Conservation (phyloP, 441 rosid genomes). For the Adansonia madagascariensis region DNA sequence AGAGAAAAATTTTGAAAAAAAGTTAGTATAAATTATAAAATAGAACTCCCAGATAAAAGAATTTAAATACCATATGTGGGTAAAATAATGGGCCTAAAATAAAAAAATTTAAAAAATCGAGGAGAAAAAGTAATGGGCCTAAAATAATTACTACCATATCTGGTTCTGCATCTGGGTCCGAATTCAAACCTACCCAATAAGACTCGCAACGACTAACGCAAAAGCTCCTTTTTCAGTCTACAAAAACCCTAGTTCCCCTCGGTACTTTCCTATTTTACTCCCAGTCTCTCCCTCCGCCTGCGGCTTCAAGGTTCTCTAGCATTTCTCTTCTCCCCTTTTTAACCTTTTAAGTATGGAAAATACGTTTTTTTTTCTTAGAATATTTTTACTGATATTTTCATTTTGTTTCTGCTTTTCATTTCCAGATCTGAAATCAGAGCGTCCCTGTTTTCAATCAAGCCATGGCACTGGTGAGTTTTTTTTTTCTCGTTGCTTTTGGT, state of each 20-base stretch:
- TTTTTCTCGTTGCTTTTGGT: background rate
- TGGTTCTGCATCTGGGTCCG: no score
- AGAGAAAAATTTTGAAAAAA: no score
- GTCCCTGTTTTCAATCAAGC: conserved; percentile 39
- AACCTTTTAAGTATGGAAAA: no score
- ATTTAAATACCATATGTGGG: no score
- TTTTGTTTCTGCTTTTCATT: conserved; percentile 12
- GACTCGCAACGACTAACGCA: no score
- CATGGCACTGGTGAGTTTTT: conserved; percentile 67
- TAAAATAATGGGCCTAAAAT: no score
- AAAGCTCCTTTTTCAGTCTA: background rate
- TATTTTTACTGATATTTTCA: background rate
- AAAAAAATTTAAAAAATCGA: no score
- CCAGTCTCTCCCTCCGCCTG: background rate
- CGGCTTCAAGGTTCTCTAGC: background rate
- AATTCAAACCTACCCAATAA: no score
- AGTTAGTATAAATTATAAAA: no score
- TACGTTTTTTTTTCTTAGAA: background rate
- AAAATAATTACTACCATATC: no score
- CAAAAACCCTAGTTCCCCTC: conserved; percentile 33
- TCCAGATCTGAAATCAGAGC: conserved; percentile 54
- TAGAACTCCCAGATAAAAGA: no score
- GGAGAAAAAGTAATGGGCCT: no score
- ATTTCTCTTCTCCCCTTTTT: background rate
- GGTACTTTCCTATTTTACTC: background rate